Evolutionary conservation across 768 basidiomycete species (phyloP).

Genomic region (Trametes elegans): DNA sequence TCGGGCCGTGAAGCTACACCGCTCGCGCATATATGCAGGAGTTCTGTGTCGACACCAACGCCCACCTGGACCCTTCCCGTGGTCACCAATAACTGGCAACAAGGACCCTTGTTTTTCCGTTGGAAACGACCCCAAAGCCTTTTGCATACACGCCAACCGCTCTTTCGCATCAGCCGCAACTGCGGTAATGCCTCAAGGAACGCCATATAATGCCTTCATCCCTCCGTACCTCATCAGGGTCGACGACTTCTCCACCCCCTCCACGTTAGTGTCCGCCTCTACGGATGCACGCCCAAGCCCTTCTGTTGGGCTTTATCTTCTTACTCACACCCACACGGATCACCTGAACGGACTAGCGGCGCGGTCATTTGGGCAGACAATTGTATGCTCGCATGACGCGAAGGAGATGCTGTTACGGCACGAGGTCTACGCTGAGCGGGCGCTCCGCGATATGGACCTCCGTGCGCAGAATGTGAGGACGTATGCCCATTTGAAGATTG

Average conservation of each 20-base stretch:
- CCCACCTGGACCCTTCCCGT: no score
- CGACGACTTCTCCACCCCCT: slow-evolving; percentile 65
- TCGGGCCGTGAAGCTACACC: no score
- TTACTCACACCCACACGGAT: slow-evolving; percentile 89
- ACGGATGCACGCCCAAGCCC: slow-evolving; percentile 25
- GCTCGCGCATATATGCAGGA: no score
- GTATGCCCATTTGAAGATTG: slow-evolving; percentile 65
- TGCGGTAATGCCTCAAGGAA: slow-evolving; percentile 64
- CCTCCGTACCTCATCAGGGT: slow-evolving; percentile 81
- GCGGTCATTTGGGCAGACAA: slow-evolving; percentile 66
- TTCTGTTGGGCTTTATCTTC: slow-evolving; percentile 57
- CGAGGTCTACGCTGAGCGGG: slow-evolving; percentile 67
- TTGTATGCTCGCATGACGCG: slow-evolving; percentile 80
- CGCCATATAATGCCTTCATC: slow-evolving; percentile 74
- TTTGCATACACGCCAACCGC: not conserved
- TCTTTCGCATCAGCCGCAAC: not conserved
- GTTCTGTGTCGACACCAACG: no score
- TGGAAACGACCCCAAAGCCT: not conserved
- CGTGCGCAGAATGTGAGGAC: slow-evolving; percentile 53
- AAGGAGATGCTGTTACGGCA: slow-evolving; percentile 83
- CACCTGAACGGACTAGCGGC: slow-evolving; percentile 77
- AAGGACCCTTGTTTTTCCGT: no score
- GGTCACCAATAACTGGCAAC: no score
- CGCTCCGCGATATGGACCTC: slow-evolving; percentile 50
- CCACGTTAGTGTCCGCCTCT: slow-evolving; percentile 26